Evolutionary conservation across 495 filamentous ascomycete genomes (phyloP).

Genomic region (Penicillium odoratum): DNA sequence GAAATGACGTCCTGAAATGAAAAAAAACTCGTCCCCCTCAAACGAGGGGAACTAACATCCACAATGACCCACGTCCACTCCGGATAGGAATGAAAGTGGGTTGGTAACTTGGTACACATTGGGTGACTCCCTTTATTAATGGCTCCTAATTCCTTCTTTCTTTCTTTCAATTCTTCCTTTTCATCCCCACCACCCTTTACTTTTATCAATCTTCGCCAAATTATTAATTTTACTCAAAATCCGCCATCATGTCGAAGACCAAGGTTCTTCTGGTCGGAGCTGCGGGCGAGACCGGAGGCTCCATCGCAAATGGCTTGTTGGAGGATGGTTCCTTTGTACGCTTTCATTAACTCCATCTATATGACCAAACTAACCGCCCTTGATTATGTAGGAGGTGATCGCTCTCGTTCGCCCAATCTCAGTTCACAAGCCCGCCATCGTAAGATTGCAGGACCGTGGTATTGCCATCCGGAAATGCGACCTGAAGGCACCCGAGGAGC

Average conservation of each 20-base stretch:
- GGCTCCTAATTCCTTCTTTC: conserved; percentile 16
- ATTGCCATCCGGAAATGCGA: conserved; percentile 50
- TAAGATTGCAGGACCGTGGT: conserved; percentile 44
- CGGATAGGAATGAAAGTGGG: conserved; percentile 39
- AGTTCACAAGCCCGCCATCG: conserved; percentile 45
- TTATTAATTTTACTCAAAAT: too few relatives aligned
- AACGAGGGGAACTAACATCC: conserved; percentile 39
- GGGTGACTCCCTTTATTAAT: background rate
- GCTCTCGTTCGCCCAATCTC: conserved; percentile 51
- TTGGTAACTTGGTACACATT: conserved; percentile 29
- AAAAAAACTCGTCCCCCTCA: conserved; percentile 12
- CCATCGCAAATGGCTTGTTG: conserved; percentile 46
- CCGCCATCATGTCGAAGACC: conserved; percentile 41
- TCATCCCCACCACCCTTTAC: background rate
- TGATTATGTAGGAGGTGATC: conserved; percentile 44
- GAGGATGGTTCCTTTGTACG: conserved; percentile 46
- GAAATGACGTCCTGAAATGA: conserved; percentile 18
- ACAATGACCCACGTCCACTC: conserved; percentile 41
- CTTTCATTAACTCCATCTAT: background rate
- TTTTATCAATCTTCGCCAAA: background rate
- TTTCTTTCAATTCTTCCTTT: conserved; percentile 7
- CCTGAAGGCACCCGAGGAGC: conserved; percentile 44
- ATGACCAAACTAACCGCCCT: conserved; percentile 5
- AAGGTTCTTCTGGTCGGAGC: conserved; percentile 49
- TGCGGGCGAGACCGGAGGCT: conserved; percentile 51